Percentiles rank a stretch among this genome's conserved stretches.
These are phyloP conservation scores for Sanghuangporus weigelae DNA, from an alignment of 1,284 basidiomycete genomes.

Conservation along the genomic window DNA sequence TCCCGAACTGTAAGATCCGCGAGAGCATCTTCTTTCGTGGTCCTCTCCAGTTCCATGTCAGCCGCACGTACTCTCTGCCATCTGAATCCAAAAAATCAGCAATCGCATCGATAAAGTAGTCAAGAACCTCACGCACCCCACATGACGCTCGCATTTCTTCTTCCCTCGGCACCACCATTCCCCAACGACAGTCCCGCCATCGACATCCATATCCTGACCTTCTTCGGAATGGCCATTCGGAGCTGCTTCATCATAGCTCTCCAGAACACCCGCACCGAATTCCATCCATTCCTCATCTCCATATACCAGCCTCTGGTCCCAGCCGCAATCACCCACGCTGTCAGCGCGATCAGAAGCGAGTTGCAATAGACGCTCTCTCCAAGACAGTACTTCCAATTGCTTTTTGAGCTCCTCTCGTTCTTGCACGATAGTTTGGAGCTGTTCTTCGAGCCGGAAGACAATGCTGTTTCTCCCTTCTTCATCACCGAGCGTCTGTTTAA, in stretches of 20 bases:
- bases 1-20: constrained; percentile 60
- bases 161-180: constrained; percentile 75
- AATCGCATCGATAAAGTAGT: constrained; percentile 4
- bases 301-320: constrained; percentile 79
- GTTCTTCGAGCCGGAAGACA: constrained; percentile 40
- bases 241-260: constrained; percentile 54
- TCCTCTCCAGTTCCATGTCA: constrained; percentile 68
- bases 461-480: constrained; percentile 34
- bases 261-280: constrained; percentile 56
- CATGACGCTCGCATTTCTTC: constrained; percentile 72
- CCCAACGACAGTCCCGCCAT: constrained; percentile 33
- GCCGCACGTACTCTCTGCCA: constrained; percentile 74
- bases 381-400: constrained; percentile 59
- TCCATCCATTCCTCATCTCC: constrained; percentile 70
- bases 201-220: constrained; percentile 39
- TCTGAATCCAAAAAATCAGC: constrained; percentile 31
- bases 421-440: constrained; percentile 50
- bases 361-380: constrained; percentile 61
- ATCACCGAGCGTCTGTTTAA: background rate
- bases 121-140: constrained; percentile 44
- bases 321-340: constrained; percentile 63
- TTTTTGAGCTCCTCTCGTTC: constrained; percentile 58
- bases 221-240: constrained; percentile 25
- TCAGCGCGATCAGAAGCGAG: constrained; percentile 60
- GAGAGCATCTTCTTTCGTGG: constrained; percentile 58